Evolutionary conservation across 805 yeast genomes (phyloP).

Genomic region (Ascoidea rubescens): DNA sequence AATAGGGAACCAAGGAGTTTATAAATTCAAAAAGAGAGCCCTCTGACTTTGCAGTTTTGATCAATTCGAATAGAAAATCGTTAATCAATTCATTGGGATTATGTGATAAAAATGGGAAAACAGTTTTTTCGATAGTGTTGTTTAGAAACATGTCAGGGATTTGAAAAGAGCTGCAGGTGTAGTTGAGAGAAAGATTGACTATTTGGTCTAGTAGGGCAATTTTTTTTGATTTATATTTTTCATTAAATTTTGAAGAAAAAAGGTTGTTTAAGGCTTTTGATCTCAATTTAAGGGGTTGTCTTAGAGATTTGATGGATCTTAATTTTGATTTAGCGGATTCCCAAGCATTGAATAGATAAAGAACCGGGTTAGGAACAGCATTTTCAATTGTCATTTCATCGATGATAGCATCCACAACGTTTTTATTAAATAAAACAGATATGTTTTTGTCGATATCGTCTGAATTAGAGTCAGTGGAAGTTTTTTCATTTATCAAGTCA

Average conservation of each 20-base stretch:
- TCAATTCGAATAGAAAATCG: conserved; percentile 42
- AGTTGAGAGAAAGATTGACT: conserved; percentile 37
- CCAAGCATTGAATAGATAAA: conserved; percentile 35
- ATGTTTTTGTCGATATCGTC: too few relatives aligned
- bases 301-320: conserved; percentile 4
- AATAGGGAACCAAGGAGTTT: conserved; percentile 32
- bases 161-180: conserved; percentile 56
- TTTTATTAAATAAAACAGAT: too few relatives aligned
- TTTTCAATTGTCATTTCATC: too few relatives aligned
- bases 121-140: conserved; percentile 10
- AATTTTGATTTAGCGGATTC: conserved; percentile 16
- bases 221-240: conserved; percentile 21
- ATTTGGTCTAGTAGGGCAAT: conserved; percentile 28
- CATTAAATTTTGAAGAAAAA: conserved; percentile 26
- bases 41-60: conserved; percentile 49
- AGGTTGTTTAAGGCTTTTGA: conserved; percentile 24
- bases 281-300: conserved; percentile 1
- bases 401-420: too few relatives aligned
- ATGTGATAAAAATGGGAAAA: conserved; percentile 13
- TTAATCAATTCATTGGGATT: conserved; percentile 16
- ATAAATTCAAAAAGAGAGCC: conserved; percentile 50
- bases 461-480: too few relatives aligned
- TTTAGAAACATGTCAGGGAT: conserved; percentile 36
- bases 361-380: conserved; percentile 18
- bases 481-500: too few relatives aligned